Evolutionary conservation across 257 asterid species (phyloP).

Genomic region (Petunia secreta): DNA sequence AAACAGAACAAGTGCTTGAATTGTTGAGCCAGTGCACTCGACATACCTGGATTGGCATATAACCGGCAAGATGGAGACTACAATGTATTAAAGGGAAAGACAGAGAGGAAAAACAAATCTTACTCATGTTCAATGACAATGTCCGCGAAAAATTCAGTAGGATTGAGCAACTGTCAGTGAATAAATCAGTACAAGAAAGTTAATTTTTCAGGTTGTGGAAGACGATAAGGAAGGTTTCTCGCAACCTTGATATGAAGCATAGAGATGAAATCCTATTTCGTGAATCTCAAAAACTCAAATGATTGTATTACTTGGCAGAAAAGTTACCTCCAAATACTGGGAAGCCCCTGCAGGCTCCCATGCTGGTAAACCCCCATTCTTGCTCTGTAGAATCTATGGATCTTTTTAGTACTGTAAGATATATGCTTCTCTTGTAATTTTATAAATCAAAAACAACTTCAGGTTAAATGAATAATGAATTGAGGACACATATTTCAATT

Average conservation of each 20-base stretch:
- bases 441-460: background rate
- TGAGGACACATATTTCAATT: background rate
- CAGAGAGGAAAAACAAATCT: conserved; percentile 27
- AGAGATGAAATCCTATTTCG: background rate
- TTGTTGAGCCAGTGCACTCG: conserved; percentile 77
- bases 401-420: background rate
- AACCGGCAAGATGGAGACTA: background rate
- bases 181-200: conserved; percentile 7
- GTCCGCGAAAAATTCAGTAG: conserved; percentile 72
- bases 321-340: conserved; percentile 74
- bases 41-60: conserved; percentile 49
- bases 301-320: background rate
- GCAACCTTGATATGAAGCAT: background rate
- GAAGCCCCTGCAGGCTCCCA: conserved; percentile 98
- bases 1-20: conserved; percentile 69
- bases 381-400: conserved; percentile 55
- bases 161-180: conserved; percentile 59
- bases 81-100: background rate
- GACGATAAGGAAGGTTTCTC: background rate
- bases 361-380: conserved; percentile 88
- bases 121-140: conserved; percentile 78
- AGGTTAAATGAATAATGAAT: background rate
- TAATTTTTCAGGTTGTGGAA: background rate
- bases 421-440: background rate
- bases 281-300: background rate